phyloP scores from a whole-genome alignment of 1,139 yeast species.

The Candida gigantensis region DNA sequence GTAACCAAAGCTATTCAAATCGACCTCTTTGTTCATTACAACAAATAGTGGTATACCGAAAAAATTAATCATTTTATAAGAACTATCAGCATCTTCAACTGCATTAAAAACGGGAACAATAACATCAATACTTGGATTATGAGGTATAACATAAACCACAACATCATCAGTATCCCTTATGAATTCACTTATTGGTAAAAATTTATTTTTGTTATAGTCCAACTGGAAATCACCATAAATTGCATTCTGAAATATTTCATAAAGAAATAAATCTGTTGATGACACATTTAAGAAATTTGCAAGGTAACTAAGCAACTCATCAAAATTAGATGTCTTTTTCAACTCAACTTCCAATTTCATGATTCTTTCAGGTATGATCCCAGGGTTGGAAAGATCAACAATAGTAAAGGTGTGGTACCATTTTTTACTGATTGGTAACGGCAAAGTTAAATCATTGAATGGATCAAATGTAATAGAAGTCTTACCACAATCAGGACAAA shows the following conservation, averaged over 20 bases:
- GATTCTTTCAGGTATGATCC: constrained; percentile 28
- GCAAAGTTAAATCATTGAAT: constrained; percentile 85
- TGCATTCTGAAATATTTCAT: constrained; percentile 70
- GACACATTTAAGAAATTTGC: constrained; percentile 52
- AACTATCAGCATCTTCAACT: constrained; percentile 41
- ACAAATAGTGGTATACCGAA: constrained; percentile 82
- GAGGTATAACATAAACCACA: constrained; percentile 67
- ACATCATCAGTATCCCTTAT: constrained; percentile 65
- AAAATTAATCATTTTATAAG: constrained; percentile 36
- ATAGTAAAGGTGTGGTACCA: constrained; percentile 73
- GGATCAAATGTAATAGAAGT: constrained; percentile 94
- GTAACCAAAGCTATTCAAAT: constrained; percentile 47
- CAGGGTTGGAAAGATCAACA: constrained; percentile 56
- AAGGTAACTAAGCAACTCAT: constrained; percentile 63
- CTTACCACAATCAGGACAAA: constrained; percentile 83
- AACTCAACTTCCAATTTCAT: constrained; percentile 68
- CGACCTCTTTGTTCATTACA: constrained; percentile 51
- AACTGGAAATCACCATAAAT: constrained; percentile 73
- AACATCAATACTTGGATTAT: constrained; percentile 42
- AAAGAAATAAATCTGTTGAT: constrained; percentile 50
- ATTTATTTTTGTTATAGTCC: constrained; percentile 55
- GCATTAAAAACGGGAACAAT: constrained; percentile 72
- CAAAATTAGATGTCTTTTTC: constrained; percentile 62
- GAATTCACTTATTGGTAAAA: constrained; percentile 68
- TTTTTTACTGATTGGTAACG: constrained; percentile 73